Evolutionary conservation across 1,284 basidiomycete genomes (phyloP).

Genomic region (Irpex sp.): DNA sequence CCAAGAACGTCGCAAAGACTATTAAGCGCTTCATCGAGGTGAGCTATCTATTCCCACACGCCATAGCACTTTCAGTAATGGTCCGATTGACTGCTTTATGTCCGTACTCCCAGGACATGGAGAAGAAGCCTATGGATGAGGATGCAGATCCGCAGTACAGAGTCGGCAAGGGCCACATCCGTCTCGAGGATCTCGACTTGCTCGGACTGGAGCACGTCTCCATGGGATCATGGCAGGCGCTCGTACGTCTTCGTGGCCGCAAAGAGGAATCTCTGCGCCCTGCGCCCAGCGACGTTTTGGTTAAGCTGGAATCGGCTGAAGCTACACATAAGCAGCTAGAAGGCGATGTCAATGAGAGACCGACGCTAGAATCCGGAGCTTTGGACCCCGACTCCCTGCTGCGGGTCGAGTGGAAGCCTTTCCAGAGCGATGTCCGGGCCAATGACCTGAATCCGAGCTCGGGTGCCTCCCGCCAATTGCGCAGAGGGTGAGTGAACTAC

Average conservation of each 20-base stretch:
- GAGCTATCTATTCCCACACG: background rate
- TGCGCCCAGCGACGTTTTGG: too few relatives aligned
- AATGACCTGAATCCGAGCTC: too few relatives aligned
- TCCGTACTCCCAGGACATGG: conserved; percentile 38
- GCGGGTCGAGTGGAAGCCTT: too few relatives aligned
- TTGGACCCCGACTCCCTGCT: too few relatives aligned
- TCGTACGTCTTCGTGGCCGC: conserved; percentile 47
- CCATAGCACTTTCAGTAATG: background rate
- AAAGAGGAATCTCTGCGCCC: too few relatives aligned
- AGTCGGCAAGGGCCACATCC: conserved; percentile 54
- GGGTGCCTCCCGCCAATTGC: too few relatives aligned
- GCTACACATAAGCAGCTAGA: too few relatives aligned
- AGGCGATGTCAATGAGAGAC: too few relatives aligned
- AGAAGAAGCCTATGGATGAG: conserved; percentile 49
- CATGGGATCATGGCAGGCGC: conserved; percentile 76
- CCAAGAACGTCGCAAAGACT: conserved; percentile 34
- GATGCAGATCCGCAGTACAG: conserved; percentile 57
- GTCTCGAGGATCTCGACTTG: conserved; percentile 59
- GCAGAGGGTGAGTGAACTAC: too few relatives aligned
- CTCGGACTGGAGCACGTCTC: conserved; percentile 77
- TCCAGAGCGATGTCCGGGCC: too few relatives aligned
- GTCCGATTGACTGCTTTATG: background rate
- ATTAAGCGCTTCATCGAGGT: conserved; percentile 36
- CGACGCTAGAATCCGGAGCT: too few relatives aligned
- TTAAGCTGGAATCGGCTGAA: too few relatives aligned